Percentiles rank a stretch among this genome's conserved stretches.
These are phyloP conservation scores for Kwoniella pini DNA, from an alignment of 768 basidiomycete genomes.

Conservation along the genomic window DNA sequence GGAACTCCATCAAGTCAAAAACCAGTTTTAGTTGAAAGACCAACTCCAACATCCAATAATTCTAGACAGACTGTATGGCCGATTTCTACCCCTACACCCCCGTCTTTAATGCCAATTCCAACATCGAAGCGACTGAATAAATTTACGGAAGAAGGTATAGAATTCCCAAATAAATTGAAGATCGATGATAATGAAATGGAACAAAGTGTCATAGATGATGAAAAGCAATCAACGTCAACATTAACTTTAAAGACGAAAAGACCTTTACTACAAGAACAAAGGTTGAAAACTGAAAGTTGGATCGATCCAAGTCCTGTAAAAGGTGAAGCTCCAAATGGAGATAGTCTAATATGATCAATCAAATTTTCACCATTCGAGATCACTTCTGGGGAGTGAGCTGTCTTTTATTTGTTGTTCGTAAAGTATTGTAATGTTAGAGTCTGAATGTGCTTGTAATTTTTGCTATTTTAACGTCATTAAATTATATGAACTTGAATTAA, in stretches of 20 bases:
- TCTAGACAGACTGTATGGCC: not conserved
- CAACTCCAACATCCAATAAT: not conserved
- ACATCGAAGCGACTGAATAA: too few species aligned
- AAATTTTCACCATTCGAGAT: too few species aligned
- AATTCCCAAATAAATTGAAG: not conserved
- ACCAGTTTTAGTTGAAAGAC: constrained; percentile 10
- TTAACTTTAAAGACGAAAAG: not conserved
- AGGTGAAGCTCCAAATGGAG: constrained; percentile 26
- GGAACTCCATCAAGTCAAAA: constrained; percentile 9
- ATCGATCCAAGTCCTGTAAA: constrained; percentile 17
- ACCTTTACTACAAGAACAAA: constrained; percentile 1
- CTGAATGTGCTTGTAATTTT: too few species aligned
- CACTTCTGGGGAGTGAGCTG: too few species aligned
- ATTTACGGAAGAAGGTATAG: not conserved
- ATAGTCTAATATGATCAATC: constrained; percentile 18
- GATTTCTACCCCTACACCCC: not conserved
- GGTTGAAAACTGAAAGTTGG: constrained; percentile 20
- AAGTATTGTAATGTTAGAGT: too few species aligned
- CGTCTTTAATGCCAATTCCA: not conserved
- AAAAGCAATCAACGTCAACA: not conserved
- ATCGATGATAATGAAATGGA: not conserved
- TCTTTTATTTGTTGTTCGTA: too few species aligned
- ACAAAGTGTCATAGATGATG: not conserved
- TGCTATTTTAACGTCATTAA: too few species aligned
- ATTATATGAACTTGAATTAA: too few species aligned